Base-by-base conservation (phyloP, 2,329 filamentous ascomycete species). In the Paracamarosporium sp. region DNA sequence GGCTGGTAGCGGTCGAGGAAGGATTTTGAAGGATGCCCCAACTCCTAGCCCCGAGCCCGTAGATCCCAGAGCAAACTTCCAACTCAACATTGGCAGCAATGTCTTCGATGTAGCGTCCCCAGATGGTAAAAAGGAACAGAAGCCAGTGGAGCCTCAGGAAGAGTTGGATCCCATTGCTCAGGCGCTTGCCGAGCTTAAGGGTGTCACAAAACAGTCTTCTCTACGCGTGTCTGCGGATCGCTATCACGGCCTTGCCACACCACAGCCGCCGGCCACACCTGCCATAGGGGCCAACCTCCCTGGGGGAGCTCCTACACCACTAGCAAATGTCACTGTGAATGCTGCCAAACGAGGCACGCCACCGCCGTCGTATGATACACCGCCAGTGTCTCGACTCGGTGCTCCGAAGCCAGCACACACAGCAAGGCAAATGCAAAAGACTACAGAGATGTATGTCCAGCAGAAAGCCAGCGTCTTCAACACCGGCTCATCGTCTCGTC, bases 21-120 rank as follows among this genome's bases (percentile, higher is more conserved):
- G 57, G n/a, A 61, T 70, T 17, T 64, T 74, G n/a, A 67, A 71
- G n/a, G 67, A 68, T 40, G 64, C 64, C n/a, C 66, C 62, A 9
- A 72, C 79, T 64, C 62, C 81, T n/a, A 83, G 80, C 64, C 82
- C 81, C 52, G 96, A 92, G 68, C 92, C 92, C 3, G 93, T 95
- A 35, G 95, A 97, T 71, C 93, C 94, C 55, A 89, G 95, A 61
- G 93, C 94, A 36, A 97, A 90, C 74, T 88, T 98, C 68, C 94
- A 96, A 60, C 83, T 99, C 27, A 97, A 97, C 69, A 87, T 99
- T 53, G 95, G 95, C 7, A 92, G 96, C 68, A 99, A 99, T 68
- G 92, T 99, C 11, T 97, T 99, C 69, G 89, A 96, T 55, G 94
- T 99, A 9, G 90, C 91, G 12, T 90, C 90, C 8, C 89, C 92